Percentiles rank a stretch among this genome's conserved stretches.
Evolutionary conservation across 345 rosid genomes (phyloP).

Genomic region (Eucalyptus caleyi): DNA sequence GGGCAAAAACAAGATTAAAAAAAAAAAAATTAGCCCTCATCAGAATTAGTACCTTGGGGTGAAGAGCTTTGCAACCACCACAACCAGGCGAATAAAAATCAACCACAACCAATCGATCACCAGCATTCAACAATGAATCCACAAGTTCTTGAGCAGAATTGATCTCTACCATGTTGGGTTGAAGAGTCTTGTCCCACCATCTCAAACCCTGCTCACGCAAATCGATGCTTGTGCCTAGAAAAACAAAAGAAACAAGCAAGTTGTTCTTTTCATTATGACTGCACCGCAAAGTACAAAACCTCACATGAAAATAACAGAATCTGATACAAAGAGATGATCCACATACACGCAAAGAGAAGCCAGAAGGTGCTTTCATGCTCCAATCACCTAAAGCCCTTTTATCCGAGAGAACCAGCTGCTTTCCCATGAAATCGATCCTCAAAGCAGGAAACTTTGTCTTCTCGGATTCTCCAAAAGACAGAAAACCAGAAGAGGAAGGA

Average conservation of each 20-base stretch:
- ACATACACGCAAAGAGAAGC: conserved; percentile 27
- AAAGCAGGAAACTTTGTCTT: conserved; percentile 6
- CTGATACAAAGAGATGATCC: background rate
- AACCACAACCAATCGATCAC: conserved; percentile 49
- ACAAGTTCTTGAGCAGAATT: conserved; percentile 55
- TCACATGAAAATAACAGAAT: background rate
- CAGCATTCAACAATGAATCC: conserved; percentile 36
- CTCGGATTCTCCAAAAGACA: conserved; percentile 3
- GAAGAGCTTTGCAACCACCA: conserved; percentile 84
- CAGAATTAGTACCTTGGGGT: conserved; percentile 43
- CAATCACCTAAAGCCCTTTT: conserved; percentile 7
- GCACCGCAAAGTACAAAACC: background rate
- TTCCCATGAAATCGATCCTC: conserved; percentile 21
- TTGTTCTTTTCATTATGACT: background rate
- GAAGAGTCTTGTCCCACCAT: conserved; percentile 72
- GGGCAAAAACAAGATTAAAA: background rate
- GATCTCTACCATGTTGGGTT: conserved; percentile 58
- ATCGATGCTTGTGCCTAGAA: conserved; percentile 11
- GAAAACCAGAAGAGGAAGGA: conserved; percentile 1
- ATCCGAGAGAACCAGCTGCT: conserved; percentile 11
- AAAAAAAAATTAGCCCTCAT: background rate
- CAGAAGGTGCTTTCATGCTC: conserved; percentile 6
- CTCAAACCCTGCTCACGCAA: conserved; percentile 37
- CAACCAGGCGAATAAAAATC: conserved; percentile 77
- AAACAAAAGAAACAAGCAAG: background rate